Conservation (phyloP, 2,329 filamentous ascomycete genomes). For the Colletotrichum magnum region DNA sequence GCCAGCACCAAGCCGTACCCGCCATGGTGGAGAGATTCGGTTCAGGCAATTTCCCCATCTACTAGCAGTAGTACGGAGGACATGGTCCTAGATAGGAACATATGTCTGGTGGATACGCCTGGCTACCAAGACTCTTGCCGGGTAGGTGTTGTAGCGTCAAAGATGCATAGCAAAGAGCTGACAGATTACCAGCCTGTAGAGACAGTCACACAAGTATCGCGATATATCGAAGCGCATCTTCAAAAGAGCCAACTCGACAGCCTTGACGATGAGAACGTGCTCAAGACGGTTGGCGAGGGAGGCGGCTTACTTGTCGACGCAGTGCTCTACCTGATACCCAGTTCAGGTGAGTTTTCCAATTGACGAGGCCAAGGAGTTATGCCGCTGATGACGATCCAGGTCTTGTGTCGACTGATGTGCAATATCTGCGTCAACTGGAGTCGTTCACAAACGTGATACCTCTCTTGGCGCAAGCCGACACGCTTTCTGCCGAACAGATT, state of each 20-base stretch:
- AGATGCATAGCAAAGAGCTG: constrained; percentile 5
- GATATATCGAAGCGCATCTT: constrained; percentile 81
- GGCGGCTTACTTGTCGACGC: constrained; percentile 89
- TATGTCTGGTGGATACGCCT: constrained; percentile 93
- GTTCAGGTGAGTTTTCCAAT: constrained; percentile 66
- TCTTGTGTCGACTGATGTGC: constrained; percentile 66
- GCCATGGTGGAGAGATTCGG: constrained; percentile 88
- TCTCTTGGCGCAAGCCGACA: constrained; percentile 83
- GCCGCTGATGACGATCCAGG: constrained; percentile 56
- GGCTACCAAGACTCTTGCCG: constrained; percentile 70
- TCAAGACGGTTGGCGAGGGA: constrained; percentile 83
- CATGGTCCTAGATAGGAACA: constrained; percentile 86
- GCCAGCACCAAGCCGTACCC: constrained; percentile 89
- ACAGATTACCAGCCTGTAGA: constrained; percentile 57
- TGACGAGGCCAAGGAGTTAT: constrained; percentile 53
- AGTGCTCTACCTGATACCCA: constrained; percentile 84
- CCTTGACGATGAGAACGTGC: constrained; percentile 80
- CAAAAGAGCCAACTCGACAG: constrained; percentile 71
- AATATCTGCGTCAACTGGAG: constrained; percentile 79
- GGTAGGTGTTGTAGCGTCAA: constrained; percentile 55
- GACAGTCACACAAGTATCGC: constrained; percentile 71
- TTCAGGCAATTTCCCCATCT: constrained; percentile 73
- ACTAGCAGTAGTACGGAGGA: constrained; percentile 67
- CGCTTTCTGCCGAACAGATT: constrained; percentile 71
- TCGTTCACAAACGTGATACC: constrained; percentile 88